These are phyloP conservation scores for Pavlovales sp. DNA, from an alignment of 208 protist genomes.

Conservation along the genomic window DNA sequence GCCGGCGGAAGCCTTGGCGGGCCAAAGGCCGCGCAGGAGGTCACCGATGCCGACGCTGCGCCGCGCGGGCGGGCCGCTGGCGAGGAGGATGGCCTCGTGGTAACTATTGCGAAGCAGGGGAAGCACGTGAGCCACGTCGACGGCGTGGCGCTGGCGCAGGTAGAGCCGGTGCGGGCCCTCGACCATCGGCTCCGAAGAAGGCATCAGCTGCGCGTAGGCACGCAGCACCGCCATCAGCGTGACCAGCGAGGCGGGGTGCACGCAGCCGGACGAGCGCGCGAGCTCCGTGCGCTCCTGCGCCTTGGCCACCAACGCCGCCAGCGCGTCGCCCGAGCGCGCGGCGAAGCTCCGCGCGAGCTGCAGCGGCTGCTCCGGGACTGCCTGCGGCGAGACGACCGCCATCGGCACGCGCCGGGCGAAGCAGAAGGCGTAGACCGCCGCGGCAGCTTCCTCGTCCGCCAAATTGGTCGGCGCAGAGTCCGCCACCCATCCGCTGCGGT, in stretches of 20 bases:
- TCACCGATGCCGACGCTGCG: too few relatives aligned
- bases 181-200: background rate
- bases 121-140: background rate
- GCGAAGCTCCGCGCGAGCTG: background rate
- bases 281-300: background rate
- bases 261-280: too few relatives aligned
- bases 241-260: background rate
- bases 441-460: background rate
- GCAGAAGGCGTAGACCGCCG: background rate
- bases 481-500: background rate
- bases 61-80: too few relatives aligned
- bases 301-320: background rate
- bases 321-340: background rate
- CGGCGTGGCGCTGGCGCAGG: background rate
- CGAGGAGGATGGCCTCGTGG: background rate
- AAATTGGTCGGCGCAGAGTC: background rate
- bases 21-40: too few relatives aligned
- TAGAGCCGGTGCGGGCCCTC: background rate
- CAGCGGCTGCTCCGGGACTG: background rate
- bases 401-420: background rate
- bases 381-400: background rate
- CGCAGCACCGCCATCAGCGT: background rate
- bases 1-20: too few relatives aligned
- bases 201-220: background rate
- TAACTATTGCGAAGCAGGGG: background rate